Conservation (phyloP, 2,329 filamentous ascomycete genomes). For the Saccharata proteae region DNA sequence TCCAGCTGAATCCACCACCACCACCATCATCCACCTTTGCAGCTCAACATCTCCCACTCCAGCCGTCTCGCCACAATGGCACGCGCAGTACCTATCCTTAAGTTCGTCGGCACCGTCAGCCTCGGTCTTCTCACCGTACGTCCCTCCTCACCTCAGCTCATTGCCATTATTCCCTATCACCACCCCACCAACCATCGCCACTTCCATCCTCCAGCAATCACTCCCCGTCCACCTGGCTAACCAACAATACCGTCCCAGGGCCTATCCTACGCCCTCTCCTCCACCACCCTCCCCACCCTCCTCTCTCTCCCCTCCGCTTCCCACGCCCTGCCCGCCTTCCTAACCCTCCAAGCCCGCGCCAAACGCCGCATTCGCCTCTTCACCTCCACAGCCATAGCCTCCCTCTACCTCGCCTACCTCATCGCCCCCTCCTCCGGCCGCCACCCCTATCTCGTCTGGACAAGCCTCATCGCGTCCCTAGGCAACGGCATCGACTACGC, state of each 20-base stretch:
- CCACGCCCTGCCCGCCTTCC: slow-evolving; percentile 57
- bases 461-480: slow-evolving; percentile 52
- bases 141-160: slow-evolving; percentile 12
- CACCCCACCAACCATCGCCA: slow-evolving; percentile 3
- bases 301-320: slow-evolving; percentile 67
- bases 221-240: slow-evolving; percentile 4
- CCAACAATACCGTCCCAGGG: slow-evolving; percentile 44
- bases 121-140: slow-evolving; percentile 79
- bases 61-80: slow-evolving; percentile 40
- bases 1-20: background rate
- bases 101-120: slow-evolving; percentile 86
- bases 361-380: slow-evolving; percentile 54
- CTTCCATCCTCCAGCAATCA: background rate
- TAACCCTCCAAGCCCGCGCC: slow-evolving; percentile 45
- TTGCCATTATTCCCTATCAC: slow-evolving; percentile 7
- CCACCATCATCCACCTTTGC: background rate
- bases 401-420: slow-evolving; percentile 65
- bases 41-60: slow-evolving; percentile 1
- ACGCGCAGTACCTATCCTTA: slow-evolving; percentile 63
- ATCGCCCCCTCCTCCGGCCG: slow-evolving; percentile 62
- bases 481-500: slow-evolving; percentile 28
- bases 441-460: slow-evolving; percentile 88
- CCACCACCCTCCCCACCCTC: slow-evolving; percentile 67
- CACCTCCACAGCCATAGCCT: slow-evolving; percentile 54
- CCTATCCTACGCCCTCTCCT: slow-evolving; percentile 72